Evolutionary conservation across 2,329 filamentous ascomycete species (phyloP).

Genomic region (Cytospora piceicola): DNA sequence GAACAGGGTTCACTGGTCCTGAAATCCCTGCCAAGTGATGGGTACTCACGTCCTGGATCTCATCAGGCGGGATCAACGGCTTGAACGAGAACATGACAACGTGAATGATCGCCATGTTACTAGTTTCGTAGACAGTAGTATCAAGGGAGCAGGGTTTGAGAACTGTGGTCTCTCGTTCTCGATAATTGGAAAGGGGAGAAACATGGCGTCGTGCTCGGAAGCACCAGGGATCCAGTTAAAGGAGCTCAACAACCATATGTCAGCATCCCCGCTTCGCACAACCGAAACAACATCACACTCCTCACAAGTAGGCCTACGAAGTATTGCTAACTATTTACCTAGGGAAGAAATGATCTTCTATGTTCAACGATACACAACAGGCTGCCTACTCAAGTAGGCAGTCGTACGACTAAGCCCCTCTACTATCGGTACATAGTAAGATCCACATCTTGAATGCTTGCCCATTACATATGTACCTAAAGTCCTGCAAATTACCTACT

Average conservation of each 20-base stretch:
- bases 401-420: too few species aligned
- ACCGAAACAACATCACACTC: neutral
- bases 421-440: too few species aligned
- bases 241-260: neutral
- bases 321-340: neutral
- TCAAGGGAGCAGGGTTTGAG: neutral
- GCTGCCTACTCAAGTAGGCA: too few species aligned
- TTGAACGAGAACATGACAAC: conserved; percentile 72
- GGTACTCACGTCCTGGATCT: conserved; percentile 58
- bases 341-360: neutral
- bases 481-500: too few species aligned
- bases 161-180: neutral
- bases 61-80: conserved; percentile 48
- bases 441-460: too few species aligned
- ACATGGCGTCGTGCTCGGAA: neutral
- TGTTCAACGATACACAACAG: too few species aligned
- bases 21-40: too few species aligned
- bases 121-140: too few species aligned
- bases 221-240: neutral
- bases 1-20: too few species aligned
- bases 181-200: neutral
- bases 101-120: conserved; percentile 66
- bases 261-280: neutral
- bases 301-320: too few species aligned
- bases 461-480: too few species aligned